Evolutionary conservation across 1,284 basidiomycete genomes (phyloP).

Genomic region (Tilletia setariae): DNA sequence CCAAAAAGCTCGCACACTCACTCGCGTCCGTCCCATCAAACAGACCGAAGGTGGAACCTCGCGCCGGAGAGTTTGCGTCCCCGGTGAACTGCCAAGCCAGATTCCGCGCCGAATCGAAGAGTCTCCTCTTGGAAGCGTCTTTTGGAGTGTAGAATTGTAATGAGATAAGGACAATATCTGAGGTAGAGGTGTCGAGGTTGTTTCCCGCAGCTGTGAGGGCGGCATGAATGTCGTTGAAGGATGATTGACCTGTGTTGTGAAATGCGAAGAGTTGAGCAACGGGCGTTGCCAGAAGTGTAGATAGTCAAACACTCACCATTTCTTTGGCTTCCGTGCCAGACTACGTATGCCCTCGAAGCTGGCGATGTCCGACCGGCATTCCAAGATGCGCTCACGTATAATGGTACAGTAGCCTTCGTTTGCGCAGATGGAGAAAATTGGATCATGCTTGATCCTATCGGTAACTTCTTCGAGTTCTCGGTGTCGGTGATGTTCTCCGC

Average conservation of each 20-base stretch:
- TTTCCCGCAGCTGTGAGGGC: neutral
- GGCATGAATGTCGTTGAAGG: neutral
- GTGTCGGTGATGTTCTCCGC: neutral
- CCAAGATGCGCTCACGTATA: slow-evolving; percentile 4
- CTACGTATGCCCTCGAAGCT: neutral
- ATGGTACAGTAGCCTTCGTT: neutral
- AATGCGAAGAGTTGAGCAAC: no score
- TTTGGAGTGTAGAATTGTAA: slow-evolving; percentile 9
- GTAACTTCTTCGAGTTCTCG: neutral
- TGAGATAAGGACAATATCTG: neutral
- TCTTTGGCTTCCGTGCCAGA: slow-evolving; percentile 11
- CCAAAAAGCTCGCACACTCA: neutral
- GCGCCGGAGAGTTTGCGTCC: neutral
- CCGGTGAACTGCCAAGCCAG: slow-evolving; percentile 2
- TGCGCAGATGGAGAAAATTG: neutral
- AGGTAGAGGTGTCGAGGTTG: neutral
- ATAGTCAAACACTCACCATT: neutral
- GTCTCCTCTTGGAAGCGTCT: neutral
- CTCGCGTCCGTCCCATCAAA: slow-evolving; percentile 9
- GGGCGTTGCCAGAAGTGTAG: no score
- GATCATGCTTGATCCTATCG: neutral
- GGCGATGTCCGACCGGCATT: neutral
- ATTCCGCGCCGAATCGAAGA: slow-evolving; percentile 5
- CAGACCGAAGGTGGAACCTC: neutral
- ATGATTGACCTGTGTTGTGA: neutral